Evolutionary conservation across 2,329 filamentous ascomycete genomes (phyloP), one percentile per base, ranked within the genome.

Genomic region (Phoma sp.): DNA sequence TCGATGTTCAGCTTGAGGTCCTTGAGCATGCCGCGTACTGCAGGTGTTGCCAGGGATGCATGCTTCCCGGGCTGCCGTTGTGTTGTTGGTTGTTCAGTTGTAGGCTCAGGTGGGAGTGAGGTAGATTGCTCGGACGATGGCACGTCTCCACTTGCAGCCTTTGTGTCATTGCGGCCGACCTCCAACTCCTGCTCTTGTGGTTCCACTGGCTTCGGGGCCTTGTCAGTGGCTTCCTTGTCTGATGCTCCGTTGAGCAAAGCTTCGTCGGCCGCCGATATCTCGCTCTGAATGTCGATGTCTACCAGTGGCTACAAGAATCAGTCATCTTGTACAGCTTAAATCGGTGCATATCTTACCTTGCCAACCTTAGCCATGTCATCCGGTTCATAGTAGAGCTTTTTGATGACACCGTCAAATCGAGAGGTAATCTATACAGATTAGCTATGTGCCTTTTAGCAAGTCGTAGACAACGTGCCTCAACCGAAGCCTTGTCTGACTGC

Each of bases 301-400:
- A 96, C 89, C 69, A 97, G 87, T 12, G 93, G 89, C 85, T 95
- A 55, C 18, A 20, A 18, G 28, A 25, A 39, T 69, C 46, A 74
- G 68, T 43, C 2, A 43, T 3, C 0, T 15, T 5, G 3, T 7
- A 17, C 11, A 5, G 5, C 26, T n/a, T 10, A n/a, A 7, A 12
- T 18, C 4, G 6, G 5, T 1, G 18, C 0, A 12, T n/a, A 26
- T 45, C 61, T 26, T 73, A 84, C 83, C 75, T 81, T 93, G 63
- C 95, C 95, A 21, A 97, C 96, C 71, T 91, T 92, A 45, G 93
- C 93, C 84, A 97, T 96, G 65, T 98, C 95, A 61, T 96, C 95
- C 26, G 92, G 88, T 60, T 97, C 92, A 75, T 96, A 98, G 77
- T 98, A 87, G 37, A 99, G 82, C 78, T 93, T 98, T 81, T 96